A percentile compares a stretch with the other conserved stretches of the same genome.
Evolutionary conservation across 202 grass and related monocot species (phyloP).

Genomic region (Zoysia matrella): DNA sequence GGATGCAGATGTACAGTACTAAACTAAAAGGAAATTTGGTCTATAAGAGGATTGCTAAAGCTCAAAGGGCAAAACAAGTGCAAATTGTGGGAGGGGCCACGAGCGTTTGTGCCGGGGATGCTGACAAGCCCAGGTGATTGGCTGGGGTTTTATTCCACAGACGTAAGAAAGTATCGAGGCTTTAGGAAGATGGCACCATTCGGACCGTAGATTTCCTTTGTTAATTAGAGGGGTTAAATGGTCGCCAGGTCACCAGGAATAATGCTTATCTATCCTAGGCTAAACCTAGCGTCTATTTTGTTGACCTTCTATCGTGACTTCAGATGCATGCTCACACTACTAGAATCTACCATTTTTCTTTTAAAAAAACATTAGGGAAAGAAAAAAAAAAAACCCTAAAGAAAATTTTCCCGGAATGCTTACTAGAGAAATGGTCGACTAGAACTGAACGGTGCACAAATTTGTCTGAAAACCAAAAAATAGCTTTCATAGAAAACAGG

Average conservation of each 20-base stretch:
- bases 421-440: no score
- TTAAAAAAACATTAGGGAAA: no score
- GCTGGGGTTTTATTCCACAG: constrained; percentile 39
- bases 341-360: no score
- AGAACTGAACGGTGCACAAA: no score
- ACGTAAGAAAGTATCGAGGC: constrained; percentile 46
- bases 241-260: constrained; percentile 34
- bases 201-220: constrained; percentile 22
- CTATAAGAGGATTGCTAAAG: constrained; percentile 33
- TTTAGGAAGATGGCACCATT: constrained; percentile 34
- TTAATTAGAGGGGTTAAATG: constrained; percentile 33
- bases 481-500: no score
- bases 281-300: not conserved
- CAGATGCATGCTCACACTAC: not conserved
- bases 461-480: no score
- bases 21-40: constrained; percentile 20
- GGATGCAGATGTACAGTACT: not conserved
- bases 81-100: constrained; percentile 20
- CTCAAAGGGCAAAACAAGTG: constrained; percentile 7
- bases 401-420: no score
- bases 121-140: constrained; percentile 24
- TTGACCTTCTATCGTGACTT: not conserved
- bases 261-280: constrained; percentile 3
- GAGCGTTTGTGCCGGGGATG: not conserved
- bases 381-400: no score